These are phyloP conservation scores for Castanospermum australe DNA, from an alignment of 306 rosid genomes.

Conservation along the genomic window DNA sequence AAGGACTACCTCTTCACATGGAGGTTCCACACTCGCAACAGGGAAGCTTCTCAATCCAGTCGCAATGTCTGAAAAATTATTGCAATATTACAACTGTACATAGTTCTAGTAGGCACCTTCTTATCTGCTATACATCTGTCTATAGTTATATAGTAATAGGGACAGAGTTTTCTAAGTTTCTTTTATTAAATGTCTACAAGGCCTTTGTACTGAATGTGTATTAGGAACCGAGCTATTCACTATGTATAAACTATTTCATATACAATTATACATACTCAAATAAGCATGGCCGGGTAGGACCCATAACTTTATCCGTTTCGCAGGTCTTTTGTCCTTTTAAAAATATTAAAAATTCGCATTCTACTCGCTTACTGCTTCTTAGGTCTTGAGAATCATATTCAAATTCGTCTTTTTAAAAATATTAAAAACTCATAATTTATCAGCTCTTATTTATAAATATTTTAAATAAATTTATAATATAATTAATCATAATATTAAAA, in stretches of 20 bases:
- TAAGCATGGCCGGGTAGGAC: too few species aligned
- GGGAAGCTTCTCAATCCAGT: constrained; percentile 51
- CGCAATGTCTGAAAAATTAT: constrained; percentile 46
- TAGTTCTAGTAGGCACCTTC: background rate
- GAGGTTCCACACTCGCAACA: constrained; percentile 78
- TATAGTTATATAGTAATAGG: background rate
- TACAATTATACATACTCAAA: too few species aligned
- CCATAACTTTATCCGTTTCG: too few species aligned
- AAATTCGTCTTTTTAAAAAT: too few species aligned
- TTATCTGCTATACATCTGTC: background rate
- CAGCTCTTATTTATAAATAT: too few species aligned
- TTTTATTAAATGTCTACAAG: background rate
- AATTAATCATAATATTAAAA: too few species aligned
- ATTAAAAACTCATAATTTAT: too few species aligned
- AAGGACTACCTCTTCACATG: constrained; percentile 74
- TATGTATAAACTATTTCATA: background rate
- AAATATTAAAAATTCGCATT: too few species aligned
- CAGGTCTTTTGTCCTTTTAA: too few species aligned
- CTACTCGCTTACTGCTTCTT: too few species aligned
- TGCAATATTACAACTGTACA: background rate
- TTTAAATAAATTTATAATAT: too few species aligned
- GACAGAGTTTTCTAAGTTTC: constrained; percentile 17
- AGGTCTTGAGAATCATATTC: too few species aligned
- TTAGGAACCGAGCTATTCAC: background rate
- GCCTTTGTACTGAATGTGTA: background rate